phyloP scores from a whole-genome alignment of 805 yeast genomes.

The Saccharomycopsis selenospora region DNA sequence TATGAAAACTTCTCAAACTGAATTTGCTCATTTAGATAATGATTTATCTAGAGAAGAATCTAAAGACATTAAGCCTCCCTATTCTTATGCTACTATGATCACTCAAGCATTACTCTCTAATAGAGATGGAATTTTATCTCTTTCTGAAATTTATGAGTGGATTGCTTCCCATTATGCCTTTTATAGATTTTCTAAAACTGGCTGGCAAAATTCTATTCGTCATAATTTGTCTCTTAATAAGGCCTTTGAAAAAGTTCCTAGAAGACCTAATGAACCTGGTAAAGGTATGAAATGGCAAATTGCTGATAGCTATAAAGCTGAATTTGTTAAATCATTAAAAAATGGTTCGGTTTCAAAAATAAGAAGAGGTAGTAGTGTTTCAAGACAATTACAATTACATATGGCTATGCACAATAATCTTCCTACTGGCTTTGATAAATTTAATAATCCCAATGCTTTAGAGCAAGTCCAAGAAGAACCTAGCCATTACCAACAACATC shows the following conservation, averaged over 20 bases:
- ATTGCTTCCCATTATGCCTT: conserved; percentile 83
- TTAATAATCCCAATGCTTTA: conserved; percentile 30
- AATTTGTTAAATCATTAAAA: conserved; percentile 72
- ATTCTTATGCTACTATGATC: conserved; percentile 95
- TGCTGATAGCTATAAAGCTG: conserved; percentile 73
- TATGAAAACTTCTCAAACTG: conserved; percentile 13
- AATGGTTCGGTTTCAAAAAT: conserved; percentile 68
- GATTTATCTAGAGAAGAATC: conserved; percentile 86
- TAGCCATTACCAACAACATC: conserved; percentile 23
- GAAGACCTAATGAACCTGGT: conserved; percentile 94
- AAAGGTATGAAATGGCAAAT: conserved; percentile 99
- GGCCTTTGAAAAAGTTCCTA: conserved; percentile 95
- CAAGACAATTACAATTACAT: conserved; percentile 72
- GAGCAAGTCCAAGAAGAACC: conserved; percentile 18
- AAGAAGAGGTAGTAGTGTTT: conserved; percentile 74
- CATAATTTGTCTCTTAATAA: conserved; percentile 87
- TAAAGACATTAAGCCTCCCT: conserved; percentile 92
- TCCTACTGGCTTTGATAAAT: conserved; percentile 25
- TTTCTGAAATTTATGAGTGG: conserved; percentile 90
- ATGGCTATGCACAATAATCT: conserved; percentile 41
- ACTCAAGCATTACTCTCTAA: conserved; percentile 93
- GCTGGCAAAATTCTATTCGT: conserved; percentile 95
- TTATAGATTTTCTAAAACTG: conserved; percentile 85
- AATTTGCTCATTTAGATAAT: conserved; percentile 27
- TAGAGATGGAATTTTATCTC: conserved; percentile 77